These are phyloP conservation scores for Epithele typhae DNA, from an alignment of 768 basidiomycete genomes.

Conservation along the genomic window DNA sequence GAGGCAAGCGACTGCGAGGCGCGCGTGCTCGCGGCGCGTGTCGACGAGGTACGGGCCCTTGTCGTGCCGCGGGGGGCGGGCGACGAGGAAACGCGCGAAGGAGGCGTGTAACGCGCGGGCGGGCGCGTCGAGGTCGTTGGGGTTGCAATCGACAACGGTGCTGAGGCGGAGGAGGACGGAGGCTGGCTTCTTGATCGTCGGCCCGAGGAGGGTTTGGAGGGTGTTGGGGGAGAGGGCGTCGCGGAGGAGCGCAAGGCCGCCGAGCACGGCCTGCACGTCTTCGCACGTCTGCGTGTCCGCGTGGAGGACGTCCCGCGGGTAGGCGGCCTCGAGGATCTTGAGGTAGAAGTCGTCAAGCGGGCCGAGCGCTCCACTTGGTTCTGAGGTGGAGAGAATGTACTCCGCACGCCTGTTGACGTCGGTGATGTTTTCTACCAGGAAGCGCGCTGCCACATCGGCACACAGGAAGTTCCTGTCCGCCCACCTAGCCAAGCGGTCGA, in stretches of 20 bases:
- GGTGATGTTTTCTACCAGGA: not conserved
- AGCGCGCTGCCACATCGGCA: not conserved
- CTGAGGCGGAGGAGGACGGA: not conserved
- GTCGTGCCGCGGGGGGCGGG: not conserved
- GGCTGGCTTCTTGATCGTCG: not conserved
- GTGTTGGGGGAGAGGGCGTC: not conserved
- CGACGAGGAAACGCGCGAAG: constrained; percentile 5
- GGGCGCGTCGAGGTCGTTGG: not conserved
- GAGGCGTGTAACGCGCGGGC: constrained; percentile 1
- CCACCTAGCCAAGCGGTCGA: not conserved
- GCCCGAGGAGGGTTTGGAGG: not conserved
- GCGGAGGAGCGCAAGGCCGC: not conserved
- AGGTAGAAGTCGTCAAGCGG: too few relatives aligned
- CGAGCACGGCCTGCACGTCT: not conserved
- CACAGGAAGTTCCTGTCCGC: constrained; percentile 1
- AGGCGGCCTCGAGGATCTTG: constrained; percentile 1
- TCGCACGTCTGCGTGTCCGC: not conserved
- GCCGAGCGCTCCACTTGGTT: not conserved
- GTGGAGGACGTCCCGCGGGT: not conserved
- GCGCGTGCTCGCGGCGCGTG: not conserved
- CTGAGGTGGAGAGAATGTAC: not conserved
- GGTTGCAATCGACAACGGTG: not conserved
- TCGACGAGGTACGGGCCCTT: not conserved
- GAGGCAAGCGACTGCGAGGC: not conserved
- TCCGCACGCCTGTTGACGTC: not conserved